These are phyloP conservation scores for Pythium scleroteichum DNA, from an alignment of 352 stramenopile genomes.

Conservation along the genomic window DNA sequence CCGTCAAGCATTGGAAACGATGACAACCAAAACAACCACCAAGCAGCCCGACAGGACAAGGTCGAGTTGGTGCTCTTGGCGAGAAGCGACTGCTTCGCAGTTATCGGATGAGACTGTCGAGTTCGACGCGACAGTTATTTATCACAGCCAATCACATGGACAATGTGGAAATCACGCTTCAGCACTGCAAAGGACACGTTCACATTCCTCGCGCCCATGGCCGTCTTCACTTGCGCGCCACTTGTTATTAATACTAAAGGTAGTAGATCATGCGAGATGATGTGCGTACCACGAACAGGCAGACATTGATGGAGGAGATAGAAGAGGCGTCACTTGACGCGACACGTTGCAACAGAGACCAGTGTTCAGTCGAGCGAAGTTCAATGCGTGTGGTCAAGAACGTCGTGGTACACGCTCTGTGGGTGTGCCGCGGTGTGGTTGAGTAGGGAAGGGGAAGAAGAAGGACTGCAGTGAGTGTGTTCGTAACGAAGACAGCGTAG, in stretches of 20 bases:
- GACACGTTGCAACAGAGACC: not conserved
- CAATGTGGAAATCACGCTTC: not conserved
- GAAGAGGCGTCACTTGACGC: too few relatives aligned
- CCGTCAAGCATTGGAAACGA: conserved; percentile 3
- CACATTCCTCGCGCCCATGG: not conserved
- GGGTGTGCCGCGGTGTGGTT: not conserved
- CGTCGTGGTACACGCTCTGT: not conserved
- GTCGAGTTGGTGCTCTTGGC: conserved; percentile 51
- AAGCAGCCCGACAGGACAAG: conserved; percentile 18
- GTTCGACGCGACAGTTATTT: not conserved
- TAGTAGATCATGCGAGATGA: not conserved
- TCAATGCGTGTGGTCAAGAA: not conserved
- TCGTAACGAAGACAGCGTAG: not conserved
- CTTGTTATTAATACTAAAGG: not conserved
- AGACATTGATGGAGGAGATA: not conserved
- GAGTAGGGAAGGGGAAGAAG: not conserved
- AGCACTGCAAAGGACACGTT: conserved; percentile 3
- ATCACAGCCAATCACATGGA: not conserved
- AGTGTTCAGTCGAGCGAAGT: not conserved
- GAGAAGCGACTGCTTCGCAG: conserved; percentile 70
- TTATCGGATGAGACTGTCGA: conserved; percentile 39
- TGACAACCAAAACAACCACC: conserved; percentile 6
- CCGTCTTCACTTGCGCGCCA: too few relatives aligned
- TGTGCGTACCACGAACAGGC: not conserved
- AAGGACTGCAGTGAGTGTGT: conserved; percentile 1